phyloP scores from a whole-genome alignment of 768 basidiomycete genomes.

The Leucosporidium yakuticum region DNA sequence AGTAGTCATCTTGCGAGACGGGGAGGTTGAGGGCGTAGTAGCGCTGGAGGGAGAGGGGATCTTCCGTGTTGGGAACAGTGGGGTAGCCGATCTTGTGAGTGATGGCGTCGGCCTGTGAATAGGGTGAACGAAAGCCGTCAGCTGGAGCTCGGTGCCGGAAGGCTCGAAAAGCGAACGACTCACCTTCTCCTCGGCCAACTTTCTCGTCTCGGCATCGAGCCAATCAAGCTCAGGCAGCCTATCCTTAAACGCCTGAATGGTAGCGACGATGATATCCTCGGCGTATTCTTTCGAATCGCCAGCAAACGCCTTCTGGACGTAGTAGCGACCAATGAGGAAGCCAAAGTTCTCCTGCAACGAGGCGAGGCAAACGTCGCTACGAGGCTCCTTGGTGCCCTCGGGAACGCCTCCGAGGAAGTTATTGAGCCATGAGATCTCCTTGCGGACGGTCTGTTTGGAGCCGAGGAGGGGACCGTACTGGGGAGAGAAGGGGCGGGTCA shows the following conservation, averaged over 20 bases:
- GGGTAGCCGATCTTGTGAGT: constrained; percentile 72
- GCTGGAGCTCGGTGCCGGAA: no score
- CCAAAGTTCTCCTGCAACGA: constrained; percentile 69
- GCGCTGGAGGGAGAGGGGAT: constrained; percentile 59
- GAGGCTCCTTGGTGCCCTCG: constrained; percentile 74
- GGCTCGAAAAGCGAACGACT: constrained; percentile 10
- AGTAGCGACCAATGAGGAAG: constrained; percentile 80
- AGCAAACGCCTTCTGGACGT: constrained; percentile 75
- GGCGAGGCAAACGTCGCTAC: constrained; percentile 74
- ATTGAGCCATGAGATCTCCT: constrained; percentile 61
- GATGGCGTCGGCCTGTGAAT: constrained; percentile 66
- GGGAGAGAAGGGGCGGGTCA: neutral
- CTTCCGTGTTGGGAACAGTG: constrained; percentile 63
- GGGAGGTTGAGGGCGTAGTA: constrained; percentile 67
- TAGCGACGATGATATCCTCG: constrained; percentile 71
- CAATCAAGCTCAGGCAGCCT: constrained; percentile 70
- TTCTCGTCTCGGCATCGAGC: constrained; percentile 82
- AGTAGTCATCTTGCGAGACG: constrained; percentile 64
- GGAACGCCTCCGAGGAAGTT: constrained; percentile 77
- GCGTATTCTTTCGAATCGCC: constrained; percentile 67
- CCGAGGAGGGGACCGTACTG: constrained; percentile 52
- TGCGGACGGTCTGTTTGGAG: constrained; percentile 67
- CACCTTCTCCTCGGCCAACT: constrained; percentile 78
- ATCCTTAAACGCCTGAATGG: constrained; percentile 73
- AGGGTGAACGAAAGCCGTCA: neutral